These are phyloP conservation scores for Wickerhamomyces hampshirensis DNA, from an alignment of 805 yeast genomes.

Conservation along the genomic window DNA sequence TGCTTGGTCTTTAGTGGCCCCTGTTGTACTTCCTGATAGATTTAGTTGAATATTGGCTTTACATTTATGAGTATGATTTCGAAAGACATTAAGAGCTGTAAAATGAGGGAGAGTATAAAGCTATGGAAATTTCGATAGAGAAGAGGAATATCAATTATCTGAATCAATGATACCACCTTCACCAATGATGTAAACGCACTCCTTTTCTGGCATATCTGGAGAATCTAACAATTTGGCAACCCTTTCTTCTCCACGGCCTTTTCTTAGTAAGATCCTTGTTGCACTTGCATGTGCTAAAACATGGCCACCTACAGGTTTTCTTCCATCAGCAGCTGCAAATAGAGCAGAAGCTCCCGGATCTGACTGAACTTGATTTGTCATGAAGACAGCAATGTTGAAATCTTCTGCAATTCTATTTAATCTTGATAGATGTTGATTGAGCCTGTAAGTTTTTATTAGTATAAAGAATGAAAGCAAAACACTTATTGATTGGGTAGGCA, in stretches of 20 bases:
- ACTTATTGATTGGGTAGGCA: slow-evolving; percentile 12
- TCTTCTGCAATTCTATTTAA: slow-evolving; percentile 66
- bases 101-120: background rate
- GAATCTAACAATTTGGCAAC: slow-evolving; percentile 77
- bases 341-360: slow-evolving; percentile 80
- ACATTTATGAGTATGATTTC: background rate
- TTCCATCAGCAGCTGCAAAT: slow-evolving; percentile 78
- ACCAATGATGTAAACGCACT: slow-evolving; percentile 67
- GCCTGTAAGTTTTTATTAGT: slow-evolving; percentile 21
- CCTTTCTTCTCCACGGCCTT: slow-evolving; percentile 77
- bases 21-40: slow-evolving; percentile 85
- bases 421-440: slow-evolving; percentile 50
- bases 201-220: slow-evolving; percentile 79
- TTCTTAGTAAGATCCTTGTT: slow-evolving; percentile 63
- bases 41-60: slow-evolving; percentile 37
- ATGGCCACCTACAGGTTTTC: slow-evolving; percentile 84
- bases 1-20: slow-evolving; percentile 90
- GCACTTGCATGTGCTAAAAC: slow-evolving; percentile 80
- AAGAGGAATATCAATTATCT: slow-evolving; percentile 18
- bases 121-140: background rate
- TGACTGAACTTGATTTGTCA: slow-evolving; percentile 76
- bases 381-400: slow-evolving; percentile 69
- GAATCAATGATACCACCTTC: slow-evolving; percentile 64
- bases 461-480: no score
- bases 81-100: background rate